Evolutionary conservation across 1,284 basidiomycete genomes (phyloP), one percentile per base, ranked within the genome.

Genomic region (Apiotrichum sp.): DNA sequence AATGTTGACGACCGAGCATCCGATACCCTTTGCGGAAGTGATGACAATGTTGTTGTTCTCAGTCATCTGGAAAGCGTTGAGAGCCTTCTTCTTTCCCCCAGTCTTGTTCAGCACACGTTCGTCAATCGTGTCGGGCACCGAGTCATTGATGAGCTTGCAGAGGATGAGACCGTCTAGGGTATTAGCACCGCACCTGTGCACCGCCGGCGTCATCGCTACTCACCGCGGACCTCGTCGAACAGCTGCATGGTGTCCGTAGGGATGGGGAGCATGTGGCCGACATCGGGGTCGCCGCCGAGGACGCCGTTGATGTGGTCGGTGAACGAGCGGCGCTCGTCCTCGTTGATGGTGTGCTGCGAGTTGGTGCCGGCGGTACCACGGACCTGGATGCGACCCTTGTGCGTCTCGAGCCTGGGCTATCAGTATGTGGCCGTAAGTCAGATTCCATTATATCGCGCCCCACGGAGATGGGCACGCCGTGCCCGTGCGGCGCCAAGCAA

Each of bases 21-120:
- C 95, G 65, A 98, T 98, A 75, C 89, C 95, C 78, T 97, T 95
- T 44, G 95, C 86, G 36, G 96, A 98, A 9, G 90, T 89, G 77
- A 98, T 97, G 72, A 98, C 95, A 67, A 98, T 95, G 78, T 98
- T 98, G 81, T 98, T 98, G 81, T 98, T 98, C 77, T 98, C 95
- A 0, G 95, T 98, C 75, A 97, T 97, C 72, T 98, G 93, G 84
- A 98, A 98, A 0, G 89, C 88, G 72, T 92, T 97, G 57, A 93
- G 83, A 22, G 84, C 84, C 66, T 62, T 70, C 35, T 71, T 71
- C 63, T 79, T 79, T 5, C 81, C 67, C 2, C 82, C 81, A 0
- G 89, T 83, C 74, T 88, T 93, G 81, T 98, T 98, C 65, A 98
- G 81, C 4, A 98, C 95, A 83, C 95, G 93, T 66, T 87, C 89